Evolutionary conservation across 1,284 basidiomycete genomes (phyloP).

Genomic region (Leccinum griseonigrum): DNA sequence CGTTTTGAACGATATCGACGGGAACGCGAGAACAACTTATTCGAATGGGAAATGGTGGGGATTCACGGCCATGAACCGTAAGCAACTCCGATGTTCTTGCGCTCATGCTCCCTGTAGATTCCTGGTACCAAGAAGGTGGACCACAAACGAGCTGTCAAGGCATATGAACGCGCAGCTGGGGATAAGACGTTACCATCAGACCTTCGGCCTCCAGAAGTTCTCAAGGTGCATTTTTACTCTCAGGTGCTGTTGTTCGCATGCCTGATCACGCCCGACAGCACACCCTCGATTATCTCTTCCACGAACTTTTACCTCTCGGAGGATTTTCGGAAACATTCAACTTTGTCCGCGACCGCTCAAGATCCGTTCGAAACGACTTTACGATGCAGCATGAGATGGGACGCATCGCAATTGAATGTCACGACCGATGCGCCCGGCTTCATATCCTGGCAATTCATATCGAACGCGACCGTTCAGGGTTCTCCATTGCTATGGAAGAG

Average conservation of each 20-base stretch:
- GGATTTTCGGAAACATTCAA: constrained; percentile 73
- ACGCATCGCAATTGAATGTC: constrained; percentile 79
- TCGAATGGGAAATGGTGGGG: constrained; percentile 82
- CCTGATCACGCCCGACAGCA: constrained; percentile 40
- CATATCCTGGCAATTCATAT: constrained; percentile 88
- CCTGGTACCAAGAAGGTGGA: constrained; percentile 78
- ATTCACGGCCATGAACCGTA: constrained; percentile 6
- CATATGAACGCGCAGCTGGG: constrained; percentile 93
- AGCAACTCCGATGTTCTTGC: constrained; percentile 25
- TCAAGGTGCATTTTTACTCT: constrained; percentile 56
- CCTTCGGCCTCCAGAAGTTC: constrained; percentile 81
- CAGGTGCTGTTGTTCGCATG: background rate
- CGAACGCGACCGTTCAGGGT: constrained; percentile 57
- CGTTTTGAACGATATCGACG: constrained; percentile 90
- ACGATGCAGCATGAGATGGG: constrained; percentile 89
- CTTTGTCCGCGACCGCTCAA: constrained; percentile 92
- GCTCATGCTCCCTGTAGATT: constrained; percentile 49
- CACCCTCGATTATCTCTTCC: constrained; percentile 93
- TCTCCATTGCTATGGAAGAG: constrained; percentile 77
- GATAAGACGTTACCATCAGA: constrained; percentile 92
- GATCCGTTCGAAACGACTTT: constrained; percentile 91
- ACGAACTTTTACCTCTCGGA: constrained; percentile 68
- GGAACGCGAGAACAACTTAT: constrained; percentile 87
- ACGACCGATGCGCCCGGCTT: constrained; percentile 92
- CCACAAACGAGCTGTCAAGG: constrained; percentile 87